These are phyloP conservation scores for Amylostereum chailletii DNA, from an alignment of 1,284 basidiomycete species.

Conservation along the genomic window DNA sequence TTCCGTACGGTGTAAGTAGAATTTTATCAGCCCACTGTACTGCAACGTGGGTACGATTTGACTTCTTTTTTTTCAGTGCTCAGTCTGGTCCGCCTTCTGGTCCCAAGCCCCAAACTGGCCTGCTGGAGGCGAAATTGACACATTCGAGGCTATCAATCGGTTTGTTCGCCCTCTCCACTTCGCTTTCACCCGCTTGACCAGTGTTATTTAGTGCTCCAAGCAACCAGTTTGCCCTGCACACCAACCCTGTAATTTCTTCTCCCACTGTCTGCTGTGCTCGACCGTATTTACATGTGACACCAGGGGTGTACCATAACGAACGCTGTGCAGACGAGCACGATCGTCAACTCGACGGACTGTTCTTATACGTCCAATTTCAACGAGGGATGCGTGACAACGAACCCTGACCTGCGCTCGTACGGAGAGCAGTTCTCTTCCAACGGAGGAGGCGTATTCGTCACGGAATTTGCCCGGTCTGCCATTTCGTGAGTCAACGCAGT, in stretches of 20 bases:
- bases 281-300: neutral
- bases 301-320: neutral
- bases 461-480: neutral
- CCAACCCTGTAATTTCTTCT: neutral
- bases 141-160: neutral
- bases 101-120: neutral
- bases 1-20: neutral
- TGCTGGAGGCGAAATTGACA: neutral
- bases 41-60: neutral
- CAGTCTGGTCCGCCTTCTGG: neutral
- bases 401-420: neutral
- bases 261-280: neutral
- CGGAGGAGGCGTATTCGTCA: neutral
- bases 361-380: neutral
- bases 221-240: neutral
- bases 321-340: neutral
- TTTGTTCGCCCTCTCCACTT: neutral
- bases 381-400: neutral
- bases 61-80: neutral
- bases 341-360: constrained; percentile 1
- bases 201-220: neutral
- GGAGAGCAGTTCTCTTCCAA: neutral
- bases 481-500: neutral
- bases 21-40: neutral
- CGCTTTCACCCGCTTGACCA: neutral